These are phyloP conservation scores for Erucastrum elatum DNA, from an alignment of 345 rosid species.

Conservation along the genomic window DNA sequence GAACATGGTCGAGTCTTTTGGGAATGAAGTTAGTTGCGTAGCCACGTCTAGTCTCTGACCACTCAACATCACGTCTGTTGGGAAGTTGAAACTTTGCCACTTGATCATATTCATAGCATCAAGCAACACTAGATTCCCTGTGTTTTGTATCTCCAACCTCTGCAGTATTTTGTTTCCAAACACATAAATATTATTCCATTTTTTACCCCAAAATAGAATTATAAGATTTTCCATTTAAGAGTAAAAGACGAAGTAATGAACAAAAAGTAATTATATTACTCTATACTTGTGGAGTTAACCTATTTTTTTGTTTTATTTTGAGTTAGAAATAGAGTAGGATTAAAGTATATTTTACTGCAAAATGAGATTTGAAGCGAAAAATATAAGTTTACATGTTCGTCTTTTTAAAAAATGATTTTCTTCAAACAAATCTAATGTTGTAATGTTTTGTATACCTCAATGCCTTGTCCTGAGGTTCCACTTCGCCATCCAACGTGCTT, in stretches of 20 bases:
- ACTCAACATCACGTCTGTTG: constrained; percentile 76
- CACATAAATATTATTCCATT: not conserved
- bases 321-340: not conserved
- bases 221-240: not conserved
- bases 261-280: not conserved
- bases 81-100: constrained; percentile 98
- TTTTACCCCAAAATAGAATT: not conserved
- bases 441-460: constrained; percentile 62
- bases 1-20: constrained; percentile 51
- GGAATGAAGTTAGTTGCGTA: constrained; percentile 80
- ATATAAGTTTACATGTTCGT: not conserved
- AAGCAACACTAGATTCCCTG: constrained; percentile 71
- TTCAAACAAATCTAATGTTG: constrained; percentile 4
- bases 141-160: constrained; percentile 64
- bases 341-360: not conserved
- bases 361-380: not conserved
- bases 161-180: constrained; percentile 37
- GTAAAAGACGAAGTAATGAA: not conserved
- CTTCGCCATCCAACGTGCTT: constrained; percentile 73
- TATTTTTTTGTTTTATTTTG: not conserved
- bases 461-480: constrained; percentile 82
- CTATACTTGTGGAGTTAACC: not conserved
- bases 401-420: not conserved
- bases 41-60: constrained; percentile 85
- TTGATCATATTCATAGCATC: constrained; percentile 57